A percentile compares a stretch with the other conserved stretches of the same genome.
Conservation (phyloP, 2,329 filamentous ascomycete genomes). For the Calonectria ilicicola region DNA sequence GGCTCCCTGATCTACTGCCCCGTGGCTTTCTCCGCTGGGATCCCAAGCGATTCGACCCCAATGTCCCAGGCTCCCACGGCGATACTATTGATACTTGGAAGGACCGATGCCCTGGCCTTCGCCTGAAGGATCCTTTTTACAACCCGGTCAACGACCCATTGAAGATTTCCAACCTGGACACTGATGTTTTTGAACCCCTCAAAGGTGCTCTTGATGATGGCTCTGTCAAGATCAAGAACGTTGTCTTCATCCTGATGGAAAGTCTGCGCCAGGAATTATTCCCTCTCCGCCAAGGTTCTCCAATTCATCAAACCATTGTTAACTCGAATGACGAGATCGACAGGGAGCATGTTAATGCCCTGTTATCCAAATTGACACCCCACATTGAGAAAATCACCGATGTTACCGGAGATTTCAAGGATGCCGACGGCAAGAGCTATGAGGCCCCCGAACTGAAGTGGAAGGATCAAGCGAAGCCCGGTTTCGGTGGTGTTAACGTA, state of each 20-base stretch:
- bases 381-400: slow-evolving; percentile 39
- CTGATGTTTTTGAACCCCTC: slow-evolving; percentile 46
- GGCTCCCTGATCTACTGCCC: slow-evolving; percentile 44
- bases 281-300: slow-evolving; percentile 54
- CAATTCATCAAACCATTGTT: slow-evolving; percentile 50
- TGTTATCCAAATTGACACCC: slow-evolving; percentile 38
- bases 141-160: slow-evolving; percentile 53
- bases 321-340: slow-evolving; percentile 45
- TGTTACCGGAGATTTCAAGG: slow-evolving; percentile 31
- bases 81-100: slow-evolving; percentile 16
- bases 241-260: slow-evolving; percentile 58
- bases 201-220: slow-evolving; percentile 40
- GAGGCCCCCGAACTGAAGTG: slow-evolving; percentile 44
- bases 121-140: slow-evolving; percentile 49
- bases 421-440: slow-evolving; percentile 41
- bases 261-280: slow-evolving; percentile 60
- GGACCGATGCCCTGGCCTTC: slow-evolving; percentile 31
- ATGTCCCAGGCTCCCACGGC: slow-evolving; percentile 29
- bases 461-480: slow-evolving; percentile 32
- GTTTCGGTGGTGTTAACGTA: slow-evolving; percentile 54
- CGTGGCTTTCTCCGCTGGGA: slow-evolving; percentile 47
- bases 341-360: slow-evolving; percentile 45
- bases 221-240: slow-evolving; percentile 55
- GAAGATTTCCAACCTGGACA: slow-evolving; percentile 54
- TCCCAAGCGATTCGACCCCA: slow-evolving; percentile 38